Conservation (phyloP, 2,329 filamentous ascomycete genomes). For the Nemania diffusa region DNA sequence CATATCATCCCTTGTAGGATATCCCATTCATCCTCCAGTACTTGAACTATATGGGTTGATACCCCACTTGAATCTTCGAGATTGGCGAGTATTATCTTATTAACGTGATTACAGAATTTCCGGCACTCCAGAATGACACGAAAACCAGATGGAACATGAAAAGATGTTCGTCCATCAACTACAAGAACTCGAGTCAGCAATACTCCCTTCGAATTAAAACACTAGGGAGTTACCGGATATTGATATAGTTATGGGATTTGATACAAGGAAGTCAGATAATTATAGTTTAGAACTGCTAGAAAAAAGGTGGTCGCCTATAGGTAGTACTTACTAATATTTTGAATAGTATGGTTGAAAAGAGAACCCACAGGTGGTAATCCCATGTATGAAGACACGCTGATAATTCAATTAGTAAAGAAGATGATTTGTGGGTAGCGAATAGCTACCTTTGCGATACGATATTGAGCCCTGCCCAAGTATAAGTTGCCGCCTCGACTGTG, state of each 20-base stretch:
- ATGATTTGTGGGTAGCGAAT: not conserved
- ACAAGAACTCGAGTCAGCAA: constrained; percentile 11
- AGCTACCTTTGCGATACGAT: constrained; percentile 62
- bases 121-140: constrained; percentile 60
- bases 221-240: not conserved
- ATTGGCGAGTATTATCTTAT: constrained; percentile 59
- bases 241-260: not conserved
- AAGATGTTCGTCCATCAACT: constrained; percentile 54
- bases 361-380: constrained; percentile 59
- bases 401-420: constrained; percentile 47
- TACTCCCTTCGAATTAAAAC: not conserved
- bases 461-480: constrained; percentile 65
- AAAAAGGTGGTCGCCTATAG: not conserved
- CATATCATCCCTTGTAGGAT: constrained; percentile 59
- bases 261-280: not conserved
- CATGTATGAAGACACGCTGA: constrained; percentile 54
- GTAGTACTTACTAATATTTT: constrained; percentile 50
- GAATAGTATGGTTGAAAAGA: constrained; percentile 61
- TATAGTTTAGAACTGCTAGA: not conserved
- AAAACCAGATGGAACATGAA: constrained; percentile 57
- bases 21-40: constrained; percentile 64
- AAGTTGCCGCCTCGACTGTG: constrained; percentile 63
- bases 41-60: constrained; percentile 57
- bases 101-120: constrained; percentile 61
- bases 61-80: constrained; percentile 60